Conservation (phyloP, 495 filamentous ascomycete species). For the Penicilliopsis zonata region DNA sequence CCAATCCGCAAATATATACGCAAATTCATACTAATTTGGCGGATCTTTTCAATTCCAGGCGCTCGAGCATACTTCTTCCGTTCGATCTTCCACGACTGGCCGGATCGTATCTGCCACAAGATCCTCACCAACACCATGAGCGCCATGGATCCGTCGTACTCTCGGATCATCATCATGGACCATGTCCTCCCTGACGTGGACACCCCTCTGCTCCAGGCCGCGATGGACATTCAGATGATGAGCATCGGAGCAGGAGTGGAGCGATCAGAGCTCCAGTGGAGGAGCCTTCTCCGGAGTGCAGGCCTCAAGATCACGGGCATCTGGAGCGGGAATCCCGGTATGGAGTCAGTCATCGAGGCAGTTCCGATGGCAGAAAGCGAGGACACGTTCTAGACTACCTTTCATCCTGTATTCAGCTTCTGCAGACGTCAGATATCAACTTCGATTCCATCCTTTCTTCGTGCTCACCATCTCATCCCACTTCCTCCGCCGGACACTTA, state of each 20-base stretch:
- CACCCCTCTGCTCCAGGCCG: conserved; percentile 18
- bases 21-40: not conserved
- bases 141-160: conserved; percentile 23
- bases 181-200: conserved; percentile 25
- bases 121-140: conserved; percentile 23
- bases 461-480: too few relatives aligned
- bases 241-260: conserved; percentile 28
- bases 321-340: conserved; percentile 18
- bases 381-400: too few relatives aligned
- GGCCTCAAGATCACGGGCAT: conserved; percentile 23
- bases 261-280: conserved; percentile 27
- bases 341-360: conserved; percentile 27
- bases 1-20: not conserved
- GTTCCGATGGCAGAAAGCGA: conserved; percentile 8
- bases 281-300: conserved; percentile 15
- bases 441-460: too few relatives aligned
- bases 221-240: conserved; percentile 35
- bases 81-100: conserved; percentile 36
- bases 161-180: conserved; percentile 26
- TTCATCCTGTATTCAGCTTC: too few relatives aligned
- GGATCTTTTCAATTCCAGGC: conserved; percentile 6
- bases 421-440: too few relatives aligned
- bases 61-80: conserved; percentile 31
- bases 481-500: too few relatives aligned
- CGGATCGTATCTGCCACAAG: conserved; percentile 23